phyloP scores from a whole-genome alignment of 306 rosid genomes.

The Vicia villosa region DNA sequence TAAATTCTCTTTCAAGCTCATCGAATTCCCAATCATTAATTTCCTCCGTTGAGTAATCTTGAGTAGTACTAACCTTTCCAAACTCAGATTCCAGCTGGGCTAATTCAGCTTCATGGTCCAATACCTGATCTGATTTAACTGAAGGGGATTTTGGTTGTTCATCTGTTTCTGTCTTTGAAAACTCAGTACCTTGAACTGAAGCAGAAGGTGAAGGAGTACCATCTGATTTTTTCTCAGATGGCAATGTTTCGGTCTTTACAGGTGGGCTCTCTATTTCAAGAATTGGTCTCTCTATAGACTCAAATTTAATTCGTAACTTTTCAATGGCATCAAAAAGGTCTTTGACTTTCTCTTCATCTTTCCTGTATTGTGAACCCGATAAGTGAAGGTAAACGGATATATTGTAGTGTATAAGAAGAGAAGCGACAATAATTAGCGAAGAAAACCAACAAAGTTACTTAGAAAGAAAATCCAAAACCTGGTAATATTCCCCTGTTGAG shows the following conservation, averaged over 20 bases:
- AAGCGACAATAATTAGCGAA: neutral
- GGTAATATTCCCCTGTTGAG: conserved; percentile 61
- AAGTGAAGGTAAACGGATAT: conserved; percentile 9
- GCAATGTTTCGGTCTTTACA: conserved; percentile 52
- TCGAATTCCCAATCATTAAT: conserved; percentile 97
- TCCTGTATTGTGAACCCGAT: conserved; percentile 57
- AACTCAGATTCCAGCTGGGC: conserved; percentile 91
- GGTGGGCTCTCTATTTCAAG: conserved; percentile 75
- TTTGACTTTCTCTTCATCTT: conserved; percentile 68
- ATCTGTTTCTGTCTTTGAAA: conserved; percentile 42
- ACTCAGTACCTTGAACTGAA: conserved; percentile 33
- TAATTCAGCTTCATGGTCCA: conserved; percentile 77
- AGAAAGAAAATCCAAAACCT: conserved; percentile 55
- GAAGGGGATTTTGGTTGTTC: conserved; percentile 47
- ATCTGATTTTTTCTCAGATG: conserved; percentile 46
- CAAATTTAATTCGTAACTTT: conserved; percentile 67
- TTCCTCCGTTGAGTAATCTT: conserved; percentile 78
- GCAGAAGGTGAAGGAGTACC: conserved; percentile 42
- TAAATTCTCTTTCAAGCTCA: conserved; percentile 89
- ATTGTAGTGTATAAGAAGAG: neutral
- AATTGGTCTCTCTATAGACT: conserved; percentile 81
- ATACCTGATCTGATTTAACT: conserved; percentile 47
- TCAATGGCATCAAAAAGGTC: conserved; percentile 76
- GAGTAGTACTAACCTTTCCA: conserved; percentile 67
- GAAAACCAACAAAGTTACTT: neutral